These are phyloP conservation scores for Apiotrichum brassicae DNA, from an alignment of 1,284 basidiomycete species.

Conservation along the genomic window DNA sequence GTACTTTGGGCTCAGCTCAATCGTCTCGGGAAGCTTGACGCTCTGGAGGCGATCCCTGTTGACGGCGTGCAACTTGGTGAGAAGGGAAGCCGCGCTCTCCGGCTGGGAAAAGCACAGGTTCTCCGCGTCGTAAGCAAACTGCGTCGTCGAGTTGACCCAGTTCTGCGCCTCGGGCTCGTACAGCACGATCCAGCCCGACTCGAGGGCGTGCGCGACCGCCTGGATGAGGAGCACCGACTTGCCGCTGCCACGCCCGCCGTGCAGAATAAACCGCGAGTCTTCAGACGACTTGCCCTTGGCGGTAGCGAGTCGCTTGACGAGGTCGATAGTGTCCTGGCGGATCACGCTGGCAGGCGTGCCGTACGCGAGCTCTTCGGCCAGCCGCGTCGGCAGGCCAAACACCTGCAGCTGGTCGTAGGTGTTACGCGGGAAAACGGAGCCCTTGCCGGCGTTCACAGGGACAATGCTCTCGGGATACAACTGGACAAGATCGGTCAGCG, in stretches of 20 bases:
- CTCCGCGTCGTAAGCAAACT: slow-evolving; percentile 66
- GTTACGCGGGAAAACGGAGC: slow-evolving; percentile 27
- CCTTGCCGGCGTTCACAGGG: slow-evolving; percentile 28
- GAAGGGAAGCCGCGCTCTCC: slow-evolving; percentile 39
- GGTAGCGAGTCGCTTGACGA: slow-evolving; percentile 27
- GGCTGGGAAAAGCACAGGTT: slow-evolving; percentile 77
- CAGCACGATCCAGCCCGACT: slow-evolving; percentile 73
- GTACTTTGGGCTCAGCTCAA: slow-evolving; percentile 46
- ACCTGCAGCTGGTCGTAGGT: slow-evolving; percentile 28
- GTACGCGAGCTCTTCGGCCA: slow-evolving; percentile 35
- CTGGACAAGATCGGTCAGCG: slow-evolving; percentile 27
- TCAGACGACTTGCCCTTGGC: slow-evolving; percentile 14
- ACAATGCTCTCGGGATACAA: slow-evolving; percentile 27
- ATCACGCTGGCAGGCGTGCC: slow-evolving; percentile 34
- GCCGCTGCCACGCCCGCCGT: slow-evolving; percentile 70
- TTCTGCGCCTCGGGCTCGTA: slow-evolving; percentile 74
- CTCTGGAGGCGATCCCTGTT: slow-evolving; percentile 41
- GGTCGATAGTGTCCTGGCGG: slow-evolving; percentile 37
- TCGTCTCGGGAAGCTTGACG: slow-evolving; percentile 20
- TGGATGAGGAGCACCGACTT: slow-evolving; percentile 81
- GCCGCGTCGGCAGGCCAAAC: slow-evolving; percentile 36
- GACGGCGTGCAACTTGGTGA: slow-evolving; percentile 37
- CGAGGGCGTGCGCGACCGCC: slow-evolving; percentile 63
- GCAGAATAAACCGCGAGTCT: slow-evolving; percentile 6
- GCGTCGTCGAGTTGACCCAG: slow-evolving; percentile 70